phyloP scores from a whole-genome alignment of 2,329 filamentous ascomycete species.

The Tolypocladium amazonense region DNA sequence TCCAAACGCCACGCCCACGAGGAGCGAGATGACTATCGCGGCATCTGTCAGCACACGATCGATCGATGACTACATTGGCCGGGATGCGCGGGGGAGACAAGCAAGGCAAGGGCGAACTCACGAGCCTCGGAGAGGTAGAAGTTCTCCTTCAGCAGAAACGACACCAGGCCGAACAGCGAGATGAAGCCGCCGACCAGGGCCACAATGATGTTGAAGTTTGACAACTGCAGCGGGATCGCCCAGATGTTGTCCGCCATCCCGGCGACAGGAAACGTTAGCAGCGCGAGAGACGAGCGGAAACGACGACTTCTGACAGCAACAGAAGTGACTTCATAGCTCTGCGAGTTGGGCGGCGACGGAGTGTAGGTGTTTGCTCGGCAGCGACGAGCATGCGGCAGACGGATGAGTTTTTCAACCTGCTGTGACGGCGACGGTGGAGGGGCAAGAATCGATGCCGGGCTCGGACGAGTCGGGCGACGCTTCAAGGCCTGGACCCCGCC shows the following conservation, averaged over 20 bases:
- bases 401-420: background rate
- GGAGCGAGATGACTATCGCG: slow-evolving; percentile 61
- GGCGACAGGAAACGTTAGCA: slow-evolving; percentile 10
- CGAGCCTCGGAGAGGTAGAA: slow-evolving; percentile 86
- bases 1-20: slow-evolving; percentile 70
- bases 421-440: background rate
- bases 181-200: slow-evolving; percentile 78
- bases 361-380: background rate
- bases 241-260: slow-evolving; percentile 16
- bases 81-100: background rate
- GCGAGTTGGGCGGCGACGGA: background rate
- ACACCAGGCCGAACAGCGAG: slow-evolving; percentile 81
- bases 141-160: slow-evolving; percentile 78
- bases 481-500: background rate
- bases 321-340: slow-evolving; percentile 3
- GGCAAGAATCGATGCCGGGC: background rate
- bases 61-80: background rate
- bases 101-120: slow-evolving; percentile 35
- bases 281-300: slow-evolving; percentile 1
- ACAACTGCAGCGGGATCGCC: slow-evolving; percentile 40
- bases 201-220: slow-evolving; percentile 77
- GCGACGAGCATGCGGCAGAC: background rate
- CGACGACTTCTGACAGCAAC: slow-evolving; percentile 1
- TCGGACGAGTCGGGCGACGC: background rate
- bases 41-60: background rate